Evolutionary conservation across 75 land plant species (phyloP), one percentile per base, ranked within the genome.

Genomic region (Adiantum capillusveneris): DNA sequence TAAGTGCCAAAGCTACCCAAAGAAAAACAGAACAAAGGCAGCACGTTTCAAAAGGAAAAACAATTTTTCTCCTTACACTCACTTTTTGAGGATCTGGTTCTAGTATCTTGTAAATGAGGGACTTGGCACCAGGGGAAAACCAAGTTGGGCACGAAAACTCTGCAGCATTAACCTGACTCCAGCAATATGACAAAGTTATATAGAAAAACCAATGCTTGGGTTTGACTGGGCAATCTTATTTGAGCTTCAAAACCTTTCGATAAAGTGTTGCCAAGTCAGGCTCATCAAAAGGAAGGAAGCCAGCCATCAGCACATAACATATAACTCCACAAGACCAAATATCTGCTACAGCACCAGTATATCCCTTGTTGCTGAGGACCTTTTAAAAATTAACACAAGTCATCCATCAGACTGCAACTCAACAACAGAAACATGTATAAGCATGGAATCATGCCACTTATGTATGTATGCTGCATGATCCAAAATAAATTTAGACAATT

Each of bases 81-180:
- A 94, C 98, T 69, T 81, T 79, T 62, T 66, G 59, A 24, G 98
- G 98, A 69, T 86, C 79, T 37, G 98, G 98, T 53, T 94, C 91
- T 52, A 94, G 78, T 30, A 94, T 83, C 69, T 68, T 81, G 14
- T 71, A 63, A 34, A 94, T 79, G 65, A 94, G 71, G 34, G 81
- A 67, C 53, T 28, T 80, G 19, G 88, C 85, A 30, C 79, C 81
- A n/a, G 68, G 66, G 31, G 98, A 89, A 70, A 94, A 94, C 98
- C 98, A 94, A 36, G 74, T 55, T 21, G 98, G 98, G 58, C 89
- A 94, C 29, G 79, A 68, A 78, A 84, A 94, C n/a, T 84, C 78
- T 29, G 95, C 98, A 26, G 63, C 74, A 66, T 83, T 88, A 24
- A 92, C 81, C 98, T 92, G 74, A 53, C 75, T 30, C 62, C 56